Conservation (phyloP, 2,329 filamentous ascomycete genomes). For the Ustilaginoidea virens region DNA sequence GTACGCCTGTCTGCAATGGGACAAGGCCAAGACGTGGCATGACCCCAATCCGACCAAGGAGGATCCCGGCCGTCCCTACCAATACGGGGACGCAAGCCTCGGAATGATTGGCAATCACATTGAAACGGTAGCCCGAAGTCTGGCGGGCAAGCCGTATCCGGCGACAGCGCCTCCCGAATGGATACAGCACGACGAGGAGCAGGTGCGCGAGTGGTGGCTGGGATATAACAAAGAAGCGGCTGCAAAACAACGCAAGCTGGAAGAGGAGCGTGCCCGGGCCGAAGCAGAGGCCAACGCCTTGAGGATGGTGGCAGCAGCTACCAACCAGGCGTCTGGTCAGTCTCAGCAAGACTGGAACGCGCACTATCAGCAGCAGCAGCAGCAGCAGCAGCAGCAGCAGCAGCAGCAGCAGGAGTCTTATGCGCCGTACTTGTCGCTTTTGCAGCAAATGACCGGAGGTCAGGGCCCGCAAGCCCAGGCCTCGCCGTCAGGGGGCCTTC, state of each 20-base stretch:
- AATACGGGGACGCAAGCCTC: slow-evolving; percentile 27
- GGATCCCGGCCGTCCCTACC: slow-evolving; percentile 14
- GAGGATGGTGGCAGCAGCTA: slow-evolving; percentile 9
- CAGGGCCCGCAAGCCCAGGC: slow-evolving; percentile 12
- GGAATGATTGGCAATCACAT: slow-evolving; percentile 27
- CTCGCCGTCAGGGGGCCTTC: slow-evolving; percentile 8
- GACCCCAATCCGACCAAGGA: slow-evolving; percentile 23
- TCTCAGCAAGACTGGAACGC: slow-evolving; percentile 13
- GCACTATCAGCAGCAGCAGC: slow-evolving; percentile 13
- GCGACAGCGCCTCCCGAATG: slow-evolving; percentile 36
- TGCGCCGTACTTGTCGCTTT: slow-evolving; percentile 25
- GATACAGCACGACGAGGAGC: slow-evolving; percentile 29
- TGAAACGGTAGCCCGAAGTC: slow-evolving; percentile 23
- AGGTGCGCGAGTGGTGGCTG: slow-evolving; percentile 36
- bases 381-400: slow-evolving; percentile 5
- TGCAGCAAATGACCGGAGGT: slow-evolving; percentile 24
- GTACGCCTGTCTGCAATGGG: slow-evolving; percentile 27
- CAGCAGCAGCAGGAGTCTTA: slow-evolving; percentile 21
- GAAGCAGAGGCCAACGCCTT: slow-evolving; percentile 18
- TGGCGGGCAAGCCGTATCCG: slow-evolving; percentile 32
- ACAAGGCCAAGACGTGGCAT: slow-evolving; percentile 26
- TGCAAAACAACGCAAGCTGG: slow-evolving; percentile 21
- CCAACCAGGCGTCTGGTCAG: slow-evolving; percentile 6
- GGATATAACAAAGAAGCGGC: slow-evolving; percentile 28
- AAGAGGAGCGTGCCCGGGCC: slow-evolving; percentile 20